A percentile compares a stretch with the other conserved stretches of the same genome.
These are phyloP conservation scores for Fagus sylvatica DNA, from an alignment of 306 rosid genomes.

Conservation along the genomic window DNA sequence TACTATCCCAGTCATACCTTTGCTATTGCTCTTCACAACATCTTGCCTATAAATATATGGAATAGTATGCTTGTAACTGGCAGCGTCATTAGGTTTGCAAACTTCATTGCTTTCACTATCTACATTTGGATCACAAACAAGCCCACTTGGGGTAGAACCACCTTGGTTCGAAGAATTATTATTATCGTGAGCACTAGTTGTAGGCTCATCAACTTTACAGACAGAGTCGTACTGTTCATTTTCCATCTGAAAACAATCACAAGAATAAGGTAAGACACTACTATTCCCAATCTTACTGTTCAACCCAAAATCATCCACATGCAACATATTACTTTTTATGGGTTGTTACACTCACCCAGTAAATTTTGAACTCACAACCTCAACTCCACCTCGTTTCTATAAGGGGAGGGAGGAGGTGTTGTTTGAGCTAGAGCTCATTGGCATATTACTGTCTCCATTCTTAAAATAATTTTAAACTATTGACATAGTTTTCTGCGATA, in stretches of 20 bases:
- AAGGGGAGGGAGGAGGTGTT: too few species aligned
- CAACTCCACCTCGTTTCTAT: too few species aligned
- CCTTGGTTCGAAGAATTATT: slow-evolving; percentile 29
- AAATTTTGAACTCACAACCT: too few species aligned
- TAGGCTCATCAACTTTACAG: slow-evolving; percentile 37
- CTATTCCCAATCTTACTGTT: slow-evolving; percentile 10
- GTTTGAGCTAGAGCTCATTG: too few species aligned
- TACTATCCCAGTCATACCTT: slow-evolving; percentile 73
- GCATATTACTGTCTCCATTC: not conserved
- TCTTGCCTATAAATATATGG: slow-evolving; percentile 75
- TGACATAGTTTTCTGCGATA: not conserved
- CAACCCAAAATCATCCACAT: slow-evolving; percentile 24
- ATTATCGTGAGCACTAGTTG: slow-evolving; percentile 31
- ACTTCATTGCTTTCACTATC: slow-evolving; percentile 48
- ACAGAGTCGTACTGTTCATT: slow-evolving; percentile 38
- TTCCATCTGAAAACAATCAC: slow-evolving; percentile 61
- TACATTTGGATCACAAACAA: slow-evolving; percentile 32
- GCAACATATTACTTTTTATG: too few species aligned
- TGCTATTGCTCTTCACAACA: slow-evolving; percentile 62
- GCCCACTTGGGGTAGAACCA: slow-evolving; percentile 23
- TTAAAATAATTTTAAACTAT: not conserved
- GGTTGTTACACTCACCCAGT: too few species aligned
- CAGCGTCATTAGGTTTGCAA: slow-evolving; percentile 34
- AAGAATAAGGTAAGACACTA: slow-evolving; percentile 22
- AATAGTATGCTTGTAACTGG: slow-evolving; percentile 28